These are phyloP conservation scores for Bullera alba DNA, from an alignment of 768 basidiomycete species.

Conservation along the genomic window DNA sequence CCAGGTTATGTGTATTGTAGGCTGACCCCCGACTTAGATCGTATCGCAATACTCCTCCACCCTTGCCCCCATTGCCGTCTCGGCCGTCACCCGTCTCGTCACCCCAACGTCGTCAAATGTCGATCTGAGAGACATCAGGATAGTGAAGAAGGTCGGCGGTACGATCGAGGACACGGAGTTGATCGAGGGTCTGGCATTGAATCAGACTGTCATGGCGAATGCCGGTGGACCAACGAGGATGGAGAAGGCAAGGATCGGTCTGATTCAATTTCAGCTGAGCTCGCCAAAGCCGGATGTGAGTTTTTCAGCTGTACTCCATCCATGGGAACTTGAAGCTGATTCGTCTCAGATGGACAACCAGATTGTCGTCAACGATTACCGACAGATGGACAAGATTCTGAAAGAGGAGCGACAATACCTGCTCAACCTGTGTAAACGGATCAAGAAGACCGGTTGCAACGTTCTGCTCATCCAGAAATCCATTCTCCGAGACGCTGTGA, in stretches of 20 bases:
- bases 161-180: slow-evolving; percentile 99
- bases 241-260: slow-evolving; percentile 97
- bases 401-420: slow-evolving; percentile 98
- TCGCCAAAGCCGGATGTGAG: slow-evolving; percentile 95
- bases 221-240: slow-evolving; percentile 90
- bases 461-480: slow-evolving; percentile 99
- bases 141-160: slow-evolving; percentile 97
- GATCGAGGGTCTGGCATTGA: slow-evolving; percentile 91
- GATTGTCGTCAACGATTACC: slow-evolving; percentile 97
- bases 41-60: slow-evolving; percentile 98
- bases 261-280: slow-evolving; percentile 96
- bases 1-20: neutral
- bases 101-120: slow-evolving; percentile 87
- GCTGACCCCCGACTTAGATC: slow-evolving; percentile 57
- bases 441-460: slow-evolving; percentile 99
- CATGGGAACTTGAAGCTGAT: neutral
- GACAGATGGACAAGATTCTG: slow-evolving; percentile 99
- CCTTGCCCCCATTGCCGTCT: slow-evolving; percentile 97
- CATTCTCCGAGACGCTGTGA: slow-evolving; percentile 97
- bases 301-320: neutral
- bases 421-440: slow-evolving; percentile 96
- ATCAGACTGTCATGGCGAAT: slow-evolving; percentile 83
- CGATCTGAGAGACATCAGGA: slow-evolving; percentile 87
- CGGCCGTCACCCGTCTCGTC: slow-evolving; percentile 83
- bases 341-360: slow-evolving; percentile 91